These are phyloP conservation scores for Cantharellus cinnabarinus DNA, from an alignment of 768 basidiomycete genomes.

Conservation along the genomic window DNA sequence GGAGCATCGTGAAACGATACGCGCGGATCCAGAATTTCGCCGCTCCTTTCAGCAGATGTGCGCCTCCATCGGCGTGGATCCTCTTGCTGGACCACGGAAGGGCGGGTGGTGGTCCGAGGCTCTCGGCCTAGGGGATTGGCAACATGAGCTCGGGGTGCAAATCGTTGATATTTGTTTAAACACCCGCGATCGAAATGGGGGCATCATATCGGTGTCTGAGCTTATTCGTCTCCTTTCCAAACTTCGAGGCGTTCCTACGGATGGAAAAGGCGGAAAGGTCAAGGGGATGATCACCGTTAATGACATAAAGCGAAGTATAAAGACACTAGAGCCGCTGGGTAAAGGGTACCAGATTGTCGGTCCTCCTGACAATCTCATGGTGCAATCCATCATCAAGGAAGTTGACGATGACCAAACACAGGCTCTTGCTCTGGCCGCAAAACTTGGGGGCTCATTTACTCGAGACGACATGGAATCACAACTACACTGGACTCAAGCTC, in stretches of 20 bases:
- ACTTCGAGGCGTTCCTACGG: constrained; percentile 35
- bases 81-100: constrained; percentile 64
- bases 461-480: constrained; percentile 31
- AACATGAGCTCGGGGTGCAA: constrained; percentile 87
- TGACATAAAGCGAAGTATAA: constrained; percentile 66
- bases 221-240: constrained; percentile 58
- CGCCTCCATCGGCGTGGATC: constrained; percentile 82
- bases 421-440: constrained; percentile 45
- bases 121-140: constrained; percentile 79
- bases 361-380: constrained; percentile 52
- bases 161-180: constrained; percentile 82
- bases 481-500: constrained; percentile 59
- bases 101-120: constrained; percentile 88
- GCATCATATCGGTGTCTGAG: constrained; percentile 76
- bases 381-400: constrained; percentile 76
- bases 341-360: constrained; percentile 80
- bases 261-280: constrained; percentile 15
- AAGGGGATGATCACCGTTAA: constrained; percentile 57
- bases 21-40: constrained; percentile 65
- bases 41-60: constrained; percentile 95
- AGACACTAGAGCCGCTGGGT: constrained; percentile 68
- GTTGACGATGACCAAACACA: constrained; percentile 77
- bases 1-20: constrained; percentile 68
- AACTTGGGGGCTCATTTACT: constrained; percentile 51
- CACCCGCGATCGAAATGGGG: constrained; percentile 78